Evolutionary conservation across 371 early-diverging fungal species (phyloP).

Genomic region (Quaeritorhiza haematococci): DNA sequence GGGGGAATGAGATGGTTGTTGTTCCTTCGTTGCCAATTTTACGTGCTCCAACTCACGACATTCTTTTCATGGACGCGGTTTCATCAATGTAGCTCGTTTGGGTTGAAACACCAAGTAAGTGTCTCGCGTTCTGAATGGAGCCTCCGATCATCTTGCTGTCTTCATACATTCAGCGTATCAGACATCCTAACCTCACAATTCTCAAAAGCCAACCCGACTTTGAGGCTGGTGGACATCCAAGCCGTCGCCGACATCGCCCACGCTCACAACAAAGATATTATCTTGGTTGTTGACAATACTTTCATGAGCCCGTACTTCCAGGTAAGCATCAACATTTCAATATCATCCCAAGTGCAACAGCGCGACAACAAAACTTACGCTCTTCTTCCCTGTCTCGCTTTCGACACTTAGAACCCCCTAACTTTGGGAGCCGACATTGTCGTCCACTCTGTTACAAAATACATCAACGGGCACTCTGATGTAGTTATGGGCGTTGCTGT

Average conservation of each 20-base stretch:
- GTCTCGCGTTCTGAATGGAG: too few species aligned
- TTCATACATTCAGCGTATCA: too few species aligned
- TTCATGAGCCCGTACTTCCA: slow-evolving; percentile 96
- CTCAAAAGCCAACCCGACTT: slow-evolving; percentile 79
- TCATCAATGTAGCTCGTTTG: slow-evolving; percentile 56
- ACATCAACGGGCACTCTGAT: slow-evolving; percentile 97
- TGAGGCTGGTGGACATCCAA: slow-evolving; percentile 87
- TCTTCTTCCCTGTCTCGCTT: too few species aligned
- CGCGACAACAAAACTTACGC: too few species aligned
- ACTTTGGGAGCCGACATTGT: slow-evolving; percentile 90
- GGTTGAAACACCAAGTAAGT: slow-evolving; percentile 84
- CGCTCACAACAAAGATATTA: slow-evolving; percentile 52
- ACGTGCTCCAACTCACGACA: background rate
- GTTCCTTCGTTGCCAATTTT: background rate
- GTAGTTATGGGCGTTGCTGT: slow-evolving; percentile 94
- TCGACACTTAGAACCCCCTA: slow-evolving; percentile 67
- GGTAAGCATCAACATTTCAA: slow-evolving; percentile 12
- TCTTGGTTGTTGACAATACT: slow-evolving; percentile 97
- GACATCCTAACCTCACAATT: background rate
- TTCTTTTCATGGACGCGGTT: background rate
- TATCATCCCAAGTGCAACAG: too few species aligned
- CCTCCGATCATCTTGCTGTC: too few species aligned
- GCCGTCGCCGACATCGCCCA: slow-evolving; percentile 82
- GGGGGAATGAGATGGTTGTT: background rate
- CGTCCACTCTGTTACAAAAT: slow-evolving; percentile 97